Conservation (phyloP, 352 stramenopile species). For the Plasmopara viticola region DNA sequence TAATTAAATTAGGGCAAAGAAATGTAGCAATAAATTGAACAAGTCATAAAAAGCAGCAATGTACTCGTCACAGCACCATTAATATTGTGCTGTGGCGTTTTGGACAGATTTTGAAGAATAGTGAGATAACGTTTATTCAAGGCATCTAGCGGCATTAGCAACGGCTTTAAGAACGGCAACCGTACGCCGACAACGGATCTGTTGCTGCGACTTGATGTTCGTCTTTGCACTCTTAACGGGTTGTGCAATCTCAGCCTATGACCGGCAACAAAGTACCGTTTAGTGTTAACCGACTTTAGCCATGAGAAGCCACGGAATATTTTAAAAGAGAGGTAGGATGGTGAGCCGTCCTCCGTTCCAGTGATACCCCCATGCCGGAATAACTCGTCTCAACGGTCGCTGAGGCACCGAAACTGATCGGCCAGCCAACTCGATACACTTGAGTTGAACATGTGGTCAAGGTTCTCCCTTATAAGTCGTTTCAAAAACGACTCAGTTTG, state of each 20-base stretch:
- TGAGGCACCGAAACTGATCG: conserved; percentile 19
- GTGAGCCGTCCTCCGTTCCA: conserved; percentile 6
- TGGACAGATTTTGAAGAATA: too few relatives aligned
- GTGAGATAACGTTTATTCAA: too few relatives aligned
- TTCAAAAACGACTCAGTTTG: conserved; percentile 17
- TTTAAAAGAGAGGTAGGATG: conserved; percentile 5
- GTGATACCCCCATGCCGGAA: neutral
- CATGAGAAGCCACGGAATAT: conserved; percentile 17
- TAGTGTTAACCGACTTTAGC: conserved; percentile 3
- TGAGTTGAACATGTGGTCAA: conserved; percentile 6
- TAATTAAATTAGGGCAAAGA: too few relatives aligned
- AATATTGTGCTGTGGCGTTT: too few relatives aligned
- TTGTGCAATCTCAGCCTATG: conserved; percentile 16
- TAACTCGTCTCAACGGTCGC: conserved; percentile 12
- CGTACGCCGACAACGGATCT: conserved; percentile 3
- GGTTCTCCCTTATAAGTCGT: conserved; percentile 20
- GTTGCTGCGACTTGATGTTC: conserved; percentile 2
- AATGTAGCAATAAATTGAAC: too few relatives aligned
- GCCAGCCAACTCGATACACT: conserved; percentile 5
- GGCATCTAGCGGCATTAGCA: conserved; percentile 8
- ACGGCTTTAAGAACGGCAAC: conserved; percentile 10
- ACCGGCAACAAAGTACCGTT: conserved; percentile 18
- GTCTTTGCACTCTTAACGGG: conserved; percentile 11
- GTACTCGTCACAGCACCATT: too few relatives aligned
- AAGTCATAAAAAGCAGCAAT: too few relatives aligned